These are phyloP conservation scores for Hirschioporus abietinus DNA, from an alignment of 768 basidiomycete species.

Conservation along the genomic window DNA sequence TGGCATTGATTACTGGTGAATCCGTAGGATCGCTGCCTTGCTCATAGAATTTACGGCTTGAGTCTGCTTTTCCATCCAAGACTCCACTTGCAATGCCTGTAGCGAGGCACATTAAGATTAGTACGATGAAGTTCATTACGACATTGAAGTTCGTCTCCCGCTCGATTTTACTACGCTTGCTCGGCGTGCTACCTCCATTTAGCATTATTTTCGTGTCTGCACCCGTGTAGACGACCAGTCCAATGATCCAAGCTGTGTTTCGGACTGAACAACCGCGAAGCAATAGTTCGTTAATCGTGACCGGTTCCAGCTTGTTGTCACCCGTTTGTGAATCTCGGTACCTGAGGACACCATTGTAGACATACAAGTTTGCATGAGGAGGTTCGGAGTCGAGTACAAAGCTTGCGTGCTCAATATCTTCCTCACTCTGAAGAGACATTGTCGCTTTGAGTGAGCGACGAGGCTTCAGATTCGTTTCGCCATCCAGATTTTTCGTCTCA, in stretches of 20 bases:
- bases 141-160: constrained; percentile 99
- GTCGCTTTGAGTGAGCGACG: constrained; percentile 76
- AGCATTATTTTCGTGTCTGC: constrained; percentile 90
- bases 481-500: constrained; percentile 97
- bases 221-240: constrained; percentile 91
- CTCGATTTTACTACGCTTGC: constrained; percentile 97
- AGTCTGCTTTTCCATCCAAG: constrained; percentile 51
- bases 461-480: constrained; percentile 94
- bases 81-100: constrained; percentile 75
- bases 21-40: constrained; percentile 53
- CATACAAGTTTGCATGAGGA: constrained; percentile 88
- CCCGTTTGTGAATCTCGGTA: constrained; percentile 51
- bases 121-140: constrained; percentile 82
- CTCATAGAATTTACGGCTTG: constrained; percentile 74
- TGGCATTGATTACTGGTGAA: constrained; percentile 60
- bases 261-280: constrained; percentile 87
- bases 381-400: constrained; percentile 93
- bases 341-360: constrained; percentile 80
- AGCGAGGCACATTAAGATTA: constrained; percentile 70
- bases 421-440: constrained; percentile 69
- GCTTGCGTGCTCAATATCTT: constrained; percentile 81
- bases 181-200: constrained; percentile 89
- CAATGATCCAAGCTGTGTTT: constrained; percentile 90
- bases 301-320: constrained; percentile 57
- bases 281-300: constrained; percentile 89